Percentiles rank a stretch among this genome's conserved stretches.
Conservation (phyloP, 2,329 filamentous ascomycete species). For the Aspergillus novoparasiticus region DNA sequence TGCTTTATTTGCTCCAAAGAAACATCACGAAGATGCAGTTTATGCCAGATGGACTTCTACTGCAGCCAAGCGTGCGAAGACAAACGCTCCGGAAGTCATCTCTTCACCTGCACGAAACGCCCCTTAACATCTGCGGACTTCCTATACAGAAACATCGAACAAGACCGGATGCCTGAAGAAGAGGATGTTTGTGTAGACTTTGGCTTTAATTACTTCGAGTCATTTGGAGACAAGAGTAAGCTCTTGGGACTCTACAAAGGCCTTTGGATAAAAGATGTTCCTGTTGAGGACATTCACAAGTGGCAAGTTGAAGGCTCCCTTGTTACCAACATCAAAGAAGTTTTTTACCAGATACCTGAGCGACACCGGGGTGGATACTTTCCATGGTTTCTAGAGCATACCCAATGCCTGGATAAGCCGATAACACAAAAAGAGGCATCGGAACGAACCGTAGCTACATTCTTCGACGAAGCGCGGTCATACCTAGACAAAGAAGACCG, state of each 20-base stretch:
- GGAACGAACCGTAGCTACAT: background rate
- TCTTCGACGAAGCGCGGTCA: background rate
- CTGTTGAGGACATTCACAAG: background rate
- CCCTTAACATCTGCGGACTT: background rate
- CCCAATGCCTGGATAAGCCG: background rate
- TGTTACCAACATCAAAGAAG: background rate
- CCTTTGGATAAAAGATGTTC: background rate
- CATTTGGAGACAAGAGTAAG: background rate
- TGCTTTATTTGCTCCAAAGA: background rate
- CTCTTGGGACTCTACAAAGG: background rate
- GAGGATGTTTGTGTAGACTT: background rate
- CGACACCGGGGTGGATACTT: background rate
- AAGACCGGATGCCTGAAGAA: background rate
- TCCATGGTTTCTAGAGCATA: background rate
- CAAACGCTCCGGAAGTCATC: background rate
- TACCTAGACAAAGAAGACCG: background rate
- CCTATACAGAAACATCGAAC: background rate
- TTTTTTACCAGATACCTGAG: background rate
- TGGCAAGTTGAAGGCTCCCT: background rate
- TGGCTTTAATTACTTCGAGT: background rate
- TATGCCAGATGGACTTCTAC: background rate
- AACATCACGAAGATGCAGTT: background rate
- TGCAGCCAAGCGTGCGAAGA: background rate
- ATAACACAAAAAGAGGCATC: background rate
- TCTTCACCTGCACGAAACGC: background rate